Evolutionary conservation across 139 green algal species (phyloP).

Genomic region (Limnomonas spitsbergensis): DNA sequence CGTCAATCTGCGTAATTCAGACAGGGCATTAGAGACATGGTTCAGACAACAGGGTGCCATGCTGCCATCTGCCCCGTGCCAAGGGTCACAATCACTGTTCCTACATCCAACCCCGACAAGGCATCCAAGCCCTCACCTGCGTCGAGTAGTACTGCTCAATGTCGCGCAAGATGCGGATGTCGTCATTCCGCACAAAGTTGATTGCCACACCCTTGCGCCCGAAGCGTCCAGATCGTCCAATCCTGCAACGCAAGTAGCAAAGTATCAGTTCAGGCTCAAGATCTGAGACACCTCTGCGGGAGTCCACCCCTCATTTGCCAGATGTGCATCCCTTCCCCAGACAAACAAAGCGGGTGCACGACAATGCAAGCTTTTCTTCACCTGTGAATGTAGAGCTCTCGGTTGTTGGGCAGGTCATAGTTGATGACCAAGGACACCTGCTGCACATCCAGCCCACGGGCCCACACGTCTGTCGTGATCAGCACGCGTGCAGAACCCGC

Average conservation of each 20-base stretch:
- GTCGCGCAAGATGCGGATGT: conserved; percentile 92
- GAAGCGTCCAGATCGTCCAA: conserved; percentile 88
- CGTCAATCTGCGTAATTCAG: conserved; percentile 40
- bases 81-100: no score
- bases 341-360: not conserved
- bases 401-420: conserved; percentile 97
- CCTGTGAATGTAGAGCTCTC: conserved; percentile 97
- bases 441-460: conserved; percentile 95
- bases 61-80: no score
- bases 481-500: conserved; percentile 85
- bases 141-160: conserved; percentile 97
- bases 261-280: not conserved
- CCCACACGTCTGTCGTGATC: conserved; percentile 98
- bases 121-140: no score
- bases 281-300: not conserved
- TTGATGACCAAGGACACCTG: conserved; percentile 99
- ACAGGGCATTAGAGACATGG: no score
- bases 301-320: no score
- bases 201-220: conserved; percentile 98
- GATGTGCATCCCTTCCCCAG: no score
- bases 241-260: conserved; percentile 64
- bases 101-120: no score
- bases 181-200: conserved; percentile 96
- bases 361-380: no score
- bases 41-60: no score